A percentile compares a stretch with the other conserved stretches of the same genome.
These are phyloP conservation scores for Euphorbia celastroides DNA, from an alignment of 441 rosid species.

Conservation along the genomic window DNA sequence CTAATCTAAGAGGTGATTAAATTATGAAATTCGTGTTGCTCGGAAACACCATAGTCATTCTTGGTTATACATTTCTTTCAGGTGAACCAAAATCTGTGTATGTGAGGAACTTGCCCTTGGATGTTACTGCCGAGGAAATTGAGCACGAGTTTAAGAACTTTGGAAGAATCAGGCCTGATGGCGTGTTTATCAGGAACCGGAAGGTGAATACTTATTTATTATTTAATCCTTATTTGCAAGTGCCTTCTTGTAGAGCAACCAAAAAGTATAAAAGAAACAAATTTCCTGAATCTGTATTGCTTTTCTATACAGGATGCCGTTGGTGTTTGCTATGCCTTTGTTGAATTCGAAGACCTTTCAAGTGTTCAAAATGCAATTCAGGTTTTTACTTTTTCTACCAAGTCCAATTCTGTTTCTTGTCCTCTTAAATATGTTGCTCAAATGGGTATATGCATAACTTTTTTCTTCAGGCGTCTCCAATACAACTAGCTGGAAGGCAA, in stretches of 20 bases:
- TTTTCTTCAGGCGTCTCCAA: conserved; percentile 72
- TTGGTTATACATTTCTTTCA: conserved; percentile 21
- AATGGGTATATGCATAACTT: not conserved
- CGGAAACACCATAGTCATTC: conserved; percentile 10
- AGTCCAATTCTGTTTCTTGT: not conserved
- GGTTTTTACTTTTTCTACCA: conserved; percentile 32
- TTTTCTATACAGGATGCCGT: conserved; percentile 47
- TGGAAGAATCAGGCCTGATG: conserved; percentile 59
- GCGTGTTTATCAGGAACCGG: conserved; percentile 60
- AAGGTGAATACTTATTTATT: conserved; percentile 37
- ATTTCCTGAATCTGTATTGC: conserved; percentile 17
- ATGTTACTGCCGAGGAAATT: conserved; percentile 57
- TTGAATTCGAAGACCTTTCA: conserved; percentile 58
- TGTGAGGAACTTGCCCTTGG: conserved; percentile 58
- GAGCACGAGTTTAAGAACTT: conserved; percentile 57
- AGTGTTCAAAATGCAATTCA: conserved; percentile 53
- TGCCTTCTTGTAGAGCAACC: not conserved
- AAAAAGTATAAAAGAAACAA: not conserved
- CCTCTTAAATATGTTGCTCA: not conserved
- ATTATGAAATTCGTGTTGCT: conserved; percentile 1
- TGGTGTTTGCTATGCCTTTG: conserved; percentile 74
- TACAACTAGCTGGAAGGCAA: conserved; percentile 82
- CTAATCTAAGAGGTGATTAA: conserved; percentile 8
- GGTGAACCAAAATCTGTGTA: conserved; percentile 72
- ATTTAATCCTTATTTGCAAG: not conserved